Evolutionary conservation across 2,329 filamentous ascomycete species (phyloP).

Genomic region (Talaromyces pinophilus): DNA sequence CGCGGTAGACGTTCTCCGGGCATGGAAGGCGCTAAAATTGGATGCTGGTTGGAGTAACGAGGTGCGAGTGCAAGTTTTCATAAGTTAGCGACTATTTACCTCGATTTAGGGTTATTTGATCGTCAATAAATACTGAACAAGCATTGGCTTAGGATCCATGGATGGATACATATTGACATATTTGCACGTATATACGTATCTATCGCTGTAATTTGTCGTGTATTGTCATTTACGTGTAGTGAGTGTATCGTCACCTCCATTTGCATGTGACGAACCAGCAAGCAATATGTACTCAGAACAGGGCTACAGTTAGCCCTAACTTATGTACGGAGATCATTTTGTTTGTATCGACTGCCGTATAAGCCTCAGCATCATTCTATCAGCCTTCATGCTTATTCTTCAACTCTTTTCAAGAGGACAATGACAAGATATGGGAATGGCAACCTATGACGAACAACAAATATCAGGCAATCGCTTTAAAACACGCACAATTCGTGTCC

Average conservation of each 20-base stretch:
- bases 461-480: not conserved
- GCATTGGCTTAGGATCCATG: not conserved
- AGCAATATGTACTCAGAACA: too few species aligned
- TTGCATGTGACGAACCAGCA: too few species aligned
- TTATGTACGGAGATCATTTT: too few species aligned
- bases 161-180: not conserved
- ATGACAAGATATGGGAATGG: not conserved
- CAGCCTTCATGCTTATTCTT: not conserved
- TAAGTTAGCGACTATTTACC: constrained; percentile 31
- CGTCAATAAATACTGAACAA: not conserved
- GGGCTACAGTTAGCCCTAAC: too few species aligned
- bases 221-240: too few species aligned
- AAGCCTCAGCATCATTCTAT: too few species aligned
- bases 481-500: not conserved
- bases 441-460: not conserved
- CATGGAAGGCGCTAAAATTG: constrained; percentile 75
- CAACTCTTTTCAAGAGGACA: not conserved
- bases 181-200: not conserved
- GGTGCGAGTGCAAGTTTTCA: constrained; percentile 66
- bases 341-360: too few species aligned
- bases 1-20: constrained; percentile 72
- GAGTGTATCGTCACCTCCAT: too few species aligned
- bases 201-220: too few species aligned
- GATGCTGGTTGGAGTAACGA: constrained; percentile 78
- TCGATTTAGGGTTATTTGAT: not conserved